Conservation (phyloP, 345 rosid genomes). For the Camelina laxa region DNA sequence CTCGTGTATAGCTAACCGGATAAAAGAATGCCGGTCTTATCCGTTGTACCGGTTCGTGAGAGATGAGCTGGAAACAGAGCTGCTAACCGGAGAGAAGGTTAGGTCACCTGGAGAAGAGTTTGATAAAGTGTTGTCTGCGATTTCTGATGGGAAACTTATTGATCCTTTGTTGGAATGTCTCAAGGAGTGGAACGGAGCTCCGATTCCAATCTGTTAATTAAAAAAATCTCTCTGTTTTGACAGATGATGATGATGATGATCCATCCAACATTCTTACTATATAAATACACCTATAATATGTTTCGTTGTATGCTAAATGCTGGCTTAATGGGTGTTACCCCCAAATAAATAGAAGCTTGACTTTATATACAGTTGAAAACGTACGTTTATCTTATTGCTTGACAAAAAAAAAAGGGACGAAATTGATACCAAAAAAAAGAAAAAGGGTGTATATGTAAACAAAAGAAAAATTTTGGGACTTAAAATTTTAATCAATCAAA, state of each 20-base stretch:
- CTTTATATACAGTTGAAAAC: too few relatives aligned
- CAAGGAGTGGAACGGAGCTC: slow-evolving; percentile 73
- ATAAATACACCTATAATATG: neutral
- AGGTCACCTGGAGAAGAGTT: slow-evolving; percentile 77
- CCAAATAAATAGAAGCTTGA: too few relatives aligned
- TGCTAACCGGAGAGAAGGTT: slow-evolving; percentile 65
- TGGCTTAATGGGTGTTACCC: neutral
- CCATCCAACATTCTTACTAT: neutral
- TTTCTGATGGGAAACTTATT: slow-evolving; percentile 72
- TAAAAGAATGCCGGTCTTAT: slow-evolving; percentile 73
- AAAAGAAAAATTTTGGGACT: too few relatives aligned
- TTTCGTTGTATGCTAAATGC: slow-evolving; percentile 21
- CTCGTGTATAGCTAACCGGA: slow-evolving; percentile 56
- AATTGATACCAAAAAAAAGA: too few relatives aligned
- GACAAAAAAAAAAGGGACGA: too few relatives aligned
- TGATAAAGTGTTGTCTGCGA: slow-evolving; percentile 68
- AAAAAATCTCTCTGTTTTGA: neutral
- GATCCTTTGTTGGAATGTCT: slow-evolving; percentile 79
- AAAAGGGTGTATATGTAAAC: too few relatives aligned
- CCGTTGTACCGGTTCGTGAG: slow-evolving; percentile 74
- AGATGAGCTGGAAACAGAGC: slow-evolving; percentile 57
- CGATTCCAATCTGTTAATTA: slow-evolving; percentile 48
- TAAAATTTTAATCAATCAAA: too few relatives aligned
- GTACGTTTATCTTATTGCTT: too few relatives aligned
- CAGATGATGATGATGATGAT: neutral